phyloP scores from a whole-genome alignment of 208 protist species.

The Crithidia fasciculata region DNA sequence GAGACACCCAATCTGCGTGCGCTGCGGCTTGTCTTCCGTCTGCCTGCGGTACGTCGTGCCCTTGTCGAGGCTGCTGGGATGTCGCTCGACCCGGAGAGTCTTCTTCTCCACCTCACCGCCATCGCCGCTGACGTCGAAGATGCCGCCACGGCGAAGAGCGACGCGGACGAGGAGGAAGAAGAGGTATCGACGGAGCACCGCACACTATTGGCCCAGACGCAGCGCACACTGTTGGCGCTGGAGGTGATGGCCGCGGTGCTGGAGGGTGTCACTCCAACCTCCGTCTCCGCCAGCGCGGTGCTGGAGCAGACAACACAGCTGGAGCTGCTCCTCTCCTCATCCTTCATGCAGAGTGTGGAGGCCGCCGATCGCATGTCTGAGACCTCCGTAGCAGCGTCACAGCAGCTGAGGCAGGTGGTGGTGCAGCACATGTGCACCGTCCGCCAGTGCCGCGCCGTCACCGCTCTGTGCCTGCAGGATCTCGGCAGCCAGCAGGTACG shows the following conservation, averaged over 20 bases:
- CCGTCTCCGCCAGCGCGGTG: slow-evolving; percentile 61
- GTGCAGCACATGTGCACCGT: slow-evolving; percentile 53
- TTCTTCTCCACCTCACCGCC: slow-evolving; percentile 46
- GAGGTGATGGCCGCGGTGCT: slow-evolving; percentile 67
- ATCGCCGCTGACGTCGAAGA: slow-evolving; percentile 19
- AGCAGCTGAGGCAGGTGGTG: slow-evolving; percentile 17
- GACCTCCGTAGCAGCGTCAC: neutral
- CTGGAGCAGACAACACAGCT: slow-evolving; percentile 83
- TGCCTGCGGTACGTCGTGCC: slow-evolving; percentile 43
- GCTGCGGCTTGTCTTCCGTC: slow-evolving; percentile 51
- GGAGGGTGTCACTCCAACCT: slow-evolving; percentile 66
- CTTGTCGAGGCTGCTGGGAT: slow-evolving; percentile 47
- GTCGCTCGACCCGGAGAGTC: slow-evolving; percentile 67
- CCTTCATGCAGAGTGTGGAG: slow-evolving; percentile 36
- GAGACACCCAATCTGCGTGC: slow-evolving; percentile 19
- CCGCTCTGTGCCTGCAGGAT: slow-evolving; percentile 67
- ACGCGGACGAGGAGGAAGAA: neutral
- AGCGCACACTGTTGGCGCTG: slow-evolving; percentile 59
- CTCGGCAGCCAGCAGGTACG: slow-evolving; percentile 74
- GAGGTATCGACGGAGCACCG: neutral
- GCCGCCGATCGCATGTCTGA: neutral
- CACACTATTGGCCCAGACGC: slow-evolving; percentile 1
- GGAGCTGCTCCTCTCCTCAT: slow-evolving; percentile 69
- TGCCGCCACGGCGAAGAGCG: neutral
- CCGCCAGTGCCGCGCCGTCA: slow-evolving; percentile 67